Conservation (phyloP, 2,329 filamentous ascomycete species). For the Fusarium sp. region DNA sequence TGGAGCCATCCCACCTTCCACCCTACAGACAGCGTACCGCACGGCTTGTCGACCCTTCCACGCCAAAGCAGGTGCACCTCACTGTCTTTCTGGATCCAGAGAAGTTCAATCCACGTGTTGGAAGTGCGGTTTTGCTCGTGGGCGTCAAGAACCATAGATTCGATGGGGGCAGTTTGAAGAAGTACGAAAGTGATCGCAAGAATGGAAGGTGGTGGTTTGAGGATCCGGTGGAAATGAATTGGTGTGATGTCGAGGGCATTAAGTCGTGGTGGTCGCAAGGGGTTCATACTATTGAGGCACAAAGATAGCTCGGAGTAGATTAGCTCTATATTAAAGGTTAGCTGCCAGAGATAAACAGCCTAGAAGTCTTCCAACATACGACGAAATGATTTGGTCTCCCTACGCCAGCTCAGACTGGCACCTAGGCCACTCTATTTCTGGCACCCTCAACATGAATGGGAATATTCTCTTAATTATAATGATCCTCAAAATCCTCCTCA, state of each 20-base stretch:
- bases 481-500: neutral
- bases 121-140: slow-evolving; percentile 63
- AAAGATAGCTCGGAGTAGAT: neutral
- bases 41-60: slow-evolving; percentile 64
- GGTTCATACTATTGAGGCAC: slow-evolving; percentile 10
- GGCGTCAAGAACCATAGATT: slow-evolving; percentile 70
- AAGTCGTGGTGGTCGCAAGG: slow-evolving; percentile 59
- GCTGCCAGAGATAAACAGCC: neutral
- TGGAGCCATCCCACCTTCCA: slow-evolving; percentile 62
- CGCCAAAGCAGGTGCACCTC: slow-evolving; percentile 63
- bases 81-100: slow-evolving; percentile 67
- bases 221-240: slow-evolving; percentile 58
- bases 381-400: neutral
- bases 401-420: neutral
- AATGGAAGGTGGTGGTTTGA: slow-evolving; percentile 63
- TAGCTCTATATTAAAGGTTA: neutral
- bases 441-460: neutral
- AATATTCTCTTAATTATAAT: neutral
- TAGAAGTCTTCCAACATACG: neutral
- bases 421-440: neutral
- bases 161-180: slow-evolving; percentile 61
- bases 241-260: slow-evolving; percentile 63
- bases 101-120: slow-evolving; percentile 59
- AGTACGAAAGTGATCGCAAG: slow-evolving; percentile 56
- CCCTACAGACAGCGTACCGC: slow-evolving; percentile 65